phyloP scores from a whole-genome alignment of 2,329 filamentous ascomycete genomes.

The Metarhizium humberi region DNA sequence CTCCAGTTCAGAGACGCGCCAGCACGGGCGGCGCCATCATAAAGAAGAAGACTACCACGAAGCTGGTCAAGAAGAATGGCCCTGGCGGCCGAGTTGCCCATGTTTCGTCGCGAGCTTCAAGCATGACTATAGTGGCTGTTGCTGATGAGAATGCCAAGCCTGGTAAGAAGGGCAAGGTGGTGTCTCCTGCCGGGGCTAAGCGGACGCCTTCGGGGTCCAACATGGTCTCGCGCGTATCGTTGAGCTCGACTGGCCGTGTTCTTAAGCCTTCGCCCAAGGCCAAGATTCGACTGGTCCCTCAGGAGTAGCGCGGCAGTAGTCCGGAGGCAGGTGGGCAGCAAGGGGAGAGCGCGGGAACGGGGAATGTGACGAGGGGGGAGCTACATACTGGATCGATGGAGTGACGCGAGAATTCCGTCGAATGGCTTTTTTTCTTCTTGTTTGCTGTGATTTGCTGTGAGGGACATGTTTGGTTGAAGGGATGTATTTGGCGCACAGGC shows the following conservation, averaged over 20 bases:
- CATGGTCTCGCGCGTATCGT: background rate
- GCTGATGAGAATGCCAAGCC: constrained; percentile 3
- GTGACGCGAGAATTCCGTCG: too few relatives aligned
- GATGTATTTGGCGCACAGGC: background rate
- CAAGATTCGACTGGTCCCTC: constrained; percentile 5
- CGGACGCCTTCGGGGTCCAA: background rate
- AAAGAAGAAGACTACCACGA: constrained; percentile 19
- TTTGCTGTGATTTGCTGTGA: too few relatives aligned
- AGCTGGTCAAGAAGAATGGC: constrained; percentile 10
- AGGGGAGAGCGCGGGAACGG: too few relatives aligned
- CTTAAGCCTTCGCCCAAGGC: constrained; percentile 9
- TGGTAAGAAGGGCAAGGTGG: background rate
- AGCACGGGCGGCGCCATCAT: constrained; percentile 15
- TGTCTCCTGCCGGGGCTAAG: background rate
- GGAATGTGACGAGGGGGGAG: too few relatives aligned
- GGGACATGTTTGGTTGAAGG: too few relatives aligned
- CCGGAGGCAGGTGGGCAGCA: background rate
- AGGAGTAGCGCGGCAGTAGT: background rate
- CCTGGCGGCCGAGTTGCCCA: constrained; percentile 4
- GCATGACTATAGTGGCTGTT: constrained; percentile 11
- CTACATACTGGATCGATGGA: too few relatives aligned
- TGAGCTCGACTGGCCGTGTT: constrained; percentile 2
- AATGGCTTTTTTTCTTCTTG: too few relatives aligned
- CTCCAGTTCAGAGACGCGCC: constrained; percentile 15
- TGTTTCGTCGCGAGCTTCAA: constrained; percentile 9